Base-by-base conservation (phyloP, 805 yeast species). In the Candida pseudoglaebosa region DNA sequence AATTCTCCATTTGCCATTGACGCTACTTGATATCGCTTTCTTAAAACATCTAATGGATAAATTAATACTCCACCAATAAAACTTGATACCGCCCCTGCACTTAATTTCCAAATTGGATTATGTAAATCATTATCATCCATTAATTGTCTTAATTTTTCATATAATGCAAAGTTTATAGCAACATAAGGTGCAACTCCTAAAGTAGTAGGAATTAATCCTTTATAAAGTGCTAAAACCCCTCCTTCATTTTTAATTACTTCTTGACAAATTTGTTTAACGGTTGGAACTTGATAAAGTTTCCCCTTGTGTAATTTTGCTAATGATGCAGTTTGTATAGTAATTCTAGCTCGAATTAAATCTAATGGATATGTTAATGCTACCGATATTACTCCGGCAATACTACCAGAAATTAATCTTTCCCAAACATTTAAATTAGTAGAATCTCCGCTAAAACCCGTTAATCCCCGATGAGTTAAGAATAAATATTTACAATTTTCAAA, bases 121-220 rank as follows among this genome's bases (percentile, higher is more conserved):
- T 70, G 50, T 65, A 62, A 56, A 55, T 62, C 70, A 34, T 40
- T 44, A 30, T 57, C 52, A 42, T 67, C 59, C 58, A 74, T 62
- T 38, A 66, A 54, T 42, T 82, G 93, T 45, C 89, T 78, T 47
- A 89, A 54, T 44, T 76, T 79, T 54, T 93, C 98, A 66, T 90
- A 91, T 33, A 88, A 79, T 2, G 96, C 83, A 57, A 91, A 91
- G 61, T 90, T 91, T 37, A 91, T 75, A 3, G 96, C 96, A 22
- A 88, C 96, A 54, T 90, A 93, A 1, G 98, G 97, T 1, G 96
- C 97, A 15, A 93, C 96, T 1, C 98, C 97, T 41, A 86, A 62
- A 1, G 90, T 78, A 0, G 98, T 91, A n/a, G 98, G 96, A 44
- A 82, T 67, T 9, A 90, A 69, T 2, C 99, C 99, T 37, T 90